phyloP scores from a whole-genome alignment of 1,284 basidiomycete genomes.

The Tetrapyrgos nigripes region DNA sequence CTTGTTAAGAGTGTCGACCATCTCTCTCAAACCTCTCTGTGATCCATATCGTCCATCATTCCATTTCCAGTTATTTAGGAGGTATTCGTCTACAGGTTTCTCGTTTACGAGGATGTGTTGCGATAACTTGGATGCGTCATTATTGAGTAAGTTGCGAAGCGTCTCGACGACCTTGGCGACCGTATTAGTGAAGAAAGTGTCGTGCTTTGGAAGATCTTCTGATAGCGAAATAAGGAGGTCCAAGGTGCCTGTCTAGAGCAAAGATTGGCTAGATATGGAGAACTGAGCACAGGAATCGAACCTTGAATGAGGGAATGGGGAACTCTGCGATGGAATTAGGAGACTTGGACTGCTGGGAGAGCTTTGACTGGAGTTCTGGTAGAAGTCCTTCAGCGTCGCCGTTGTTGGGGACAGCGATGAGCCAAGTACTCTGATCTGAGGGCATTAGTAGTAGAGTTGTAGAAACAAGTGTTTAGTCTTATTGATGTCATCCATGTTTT shows the following conservation, averaged over 20 bases:
- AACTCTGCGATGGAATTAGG: constrained; percentile 60
- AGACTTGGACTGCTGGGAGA: constrained; percentile 59
- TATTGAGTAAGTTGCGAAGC: constrained; percentile 89
- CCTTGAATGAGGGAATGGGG: constrained; percentile 81
- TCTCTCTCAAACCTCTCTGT: constrained; percentile 80
- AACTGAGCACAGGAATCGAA: constrained; percentile 31
- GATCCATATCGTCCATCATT: constrained; percentile 88
- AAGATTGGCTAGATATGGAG: constrained; percentile 7
- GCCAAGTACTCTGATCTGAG: constrained; percentile 87
- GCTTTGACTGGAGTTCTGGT: constrained; percentile 66
- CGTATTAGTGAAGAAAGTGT: constrained; percentile 85
- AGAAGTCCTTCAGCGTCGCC: constrained; percentile 75
- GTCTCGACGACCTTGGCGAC: constrained; percentile 96
- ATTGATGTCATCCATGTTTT: background rate
- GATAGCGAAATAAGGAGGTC: constrained; percentile 90
- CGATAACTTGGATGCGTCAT: constrained; percentile 82
- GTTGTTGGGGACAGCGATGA: constrained; percentile 76
- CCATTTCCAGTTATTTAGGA: constrained; percentile 85
- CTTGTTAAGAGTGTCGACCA: constrained; percentile 84
- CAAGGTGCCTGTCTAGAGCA: constrained; percentile 88
- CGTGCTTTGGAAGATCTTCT: constrained; percentile 93
- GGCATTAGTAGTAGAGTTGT: constrained; percentile 61
- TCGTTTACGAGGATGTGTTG: constrained; percentile 91
- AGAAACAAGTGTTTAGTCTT: background rate
- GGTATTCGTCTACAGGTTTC: constrained; percentile 80